Evolutionary conservation across 2,329 filamentous ascomycete genomes (phyloP).

Genomic region (Aaosphaeria arxii): DNA sequence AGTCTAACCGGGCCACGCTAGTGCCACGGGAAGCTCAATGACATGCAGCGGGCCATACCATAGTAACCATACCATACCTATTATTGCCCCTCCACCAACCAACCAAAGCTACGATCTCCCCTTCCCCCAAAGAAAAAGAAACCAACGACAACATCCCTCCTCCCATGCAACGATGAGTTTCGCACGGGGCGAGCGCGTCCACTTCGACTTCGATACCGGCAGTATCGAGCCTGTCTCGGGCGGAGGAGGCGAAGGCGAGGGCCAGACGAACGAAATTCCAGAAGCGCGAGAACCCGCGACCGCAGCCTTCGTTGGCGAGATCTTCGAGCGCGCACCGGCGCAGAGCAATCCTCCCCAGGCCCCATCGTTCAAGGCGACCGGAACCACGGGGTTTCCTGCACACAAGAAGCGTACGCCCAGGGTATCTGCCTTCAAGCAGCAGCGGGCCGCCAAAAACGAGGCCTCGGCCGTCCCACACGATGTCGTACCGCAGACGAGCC

Average conservation of each 20-base stretch:
- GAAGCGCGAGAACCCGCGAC: constrained; percentile 8
- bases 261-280: constrained; percentile 7
- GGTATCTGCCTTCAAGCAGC: constrained; percentile 77
- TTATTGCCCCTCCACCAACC: too few species aligned
- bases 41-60: too few species aligned
- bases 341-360: constrained; percentile 61
- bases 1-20: too few species aligned
- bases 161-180: constrained; percentile 36
- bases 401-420: constrained; percentile 71
- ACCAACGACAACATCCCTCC: background rate
- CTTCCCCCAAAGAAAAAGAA: too few species aligned
- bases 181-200: constrained; percentile 59
- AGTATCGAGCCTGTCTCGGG: constrained; percentile 27
- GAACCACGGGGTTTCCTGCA: constrained; percentile 76
- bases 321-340: constrained; percentile 69
- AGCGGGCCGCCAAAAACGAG: constrained; percentile 43
- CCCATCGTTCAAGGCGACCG: constrained; percentile 54
- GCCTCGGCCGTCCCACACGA: background rate
- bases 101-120: too few species aligned
- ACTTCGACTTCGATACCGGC: constrained; percentile 57
- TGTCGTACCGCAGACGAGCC: background rate
- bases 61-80: too few species aligned
- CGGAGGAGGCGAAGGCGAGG: constrained; percentile 7
- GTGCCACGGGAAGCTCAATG: too few species aligned
- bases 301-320: constrained; percentile 64